phyloP scores from a whole-genome alignment of 345 rosid genomes.

The Pugionium cornutum region DNA sequence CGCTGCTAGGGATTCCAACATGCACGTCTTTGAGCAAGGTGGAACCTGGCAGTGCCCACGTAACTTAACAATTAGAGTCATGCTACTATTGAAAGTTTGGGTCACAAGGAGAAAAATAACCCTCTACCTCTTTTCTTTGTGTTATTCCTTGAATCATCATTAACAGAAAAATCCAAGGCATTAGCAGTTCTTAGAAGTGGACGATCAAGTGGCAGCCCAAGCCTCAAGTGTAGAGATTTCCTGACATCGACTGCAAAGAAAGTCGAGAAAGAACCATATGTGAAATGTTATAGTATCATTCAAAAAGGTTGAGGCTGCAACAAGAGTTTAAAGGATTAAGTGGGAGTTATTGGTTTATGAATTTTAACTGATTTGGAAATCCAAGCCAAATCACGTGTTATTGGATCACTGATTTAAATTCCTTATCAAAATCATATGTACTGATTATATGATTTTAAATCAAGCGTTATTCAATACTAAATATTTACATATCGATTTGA shows the following conservation, averaged over 20 bases:
- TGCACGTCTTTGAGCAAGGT: slow-evolving; percentile 79
- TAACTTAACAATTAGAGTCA: slow-evolving; percentile 14
- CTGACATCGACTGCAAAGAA: slow-evolving; percentile 68
- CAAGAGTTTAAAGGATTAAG: not conserved
- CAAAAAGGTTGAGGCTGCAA: not conserved
- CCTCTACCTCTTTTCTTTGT: slow-evolving; percentile 56
- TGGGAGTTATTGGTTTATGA: no score
- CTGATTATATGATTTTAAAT: no score
- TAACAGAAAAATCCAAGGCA: slow-evolving; percentile 57
- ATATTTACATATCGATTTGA: no score
- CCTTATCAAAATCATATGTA: no score
- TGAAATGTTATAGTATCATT: slow-evolving; percentile 4
- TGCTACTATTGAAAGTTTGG: not conserved
- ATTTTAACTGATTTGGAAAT: no score
- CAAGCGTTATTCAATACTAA: no score
- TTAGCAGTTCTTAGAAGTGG: slow-evolving; percentile 86
- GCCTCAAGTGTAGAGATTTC: slow-evolving; percentile 69
- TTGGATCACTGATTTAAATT: no score
- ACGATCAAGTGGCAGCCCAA: slow-evolving; percentile 82
- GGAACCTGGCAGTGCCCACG: slow-evolving; percentile 48
- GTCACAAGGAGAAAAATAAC: not conserved
- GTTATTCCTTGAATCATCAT: slow-evolving; percentile 47
- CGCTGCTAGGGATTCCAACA: slow-evolving; percentile 73
- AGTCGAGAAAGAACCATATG: slow-evolving; percentile 4
- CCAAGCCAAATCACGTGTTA: no score